Percentiles rank a stretch among this genome's conserved stretches.
Conservation (phyloP, 108 stramenopile genomes). For the Schizochytrium sp. region DNA sequence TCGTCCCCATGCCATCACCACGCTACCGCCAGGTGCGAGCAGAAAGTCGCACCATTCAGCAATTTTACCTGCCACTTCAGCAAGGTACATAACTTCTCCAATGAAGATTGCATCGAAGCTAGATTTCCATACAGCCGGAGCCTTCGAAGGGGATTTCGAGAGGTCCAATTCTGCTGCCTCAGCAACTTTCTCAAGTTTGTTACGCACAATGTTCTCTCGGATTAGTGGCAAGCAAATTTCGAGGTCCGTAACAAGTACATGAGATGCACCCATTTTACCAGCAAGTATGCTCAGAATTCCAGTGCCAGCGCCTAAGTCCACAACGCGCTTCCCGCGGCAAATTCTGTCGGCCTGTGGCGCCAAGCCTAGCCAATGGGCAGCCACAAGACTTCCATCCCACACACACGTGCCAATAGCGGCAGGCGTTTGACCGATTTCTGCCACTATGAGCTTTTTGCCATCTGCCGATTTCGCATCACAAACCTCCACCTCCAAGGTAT, state of each 20-base stretch:
- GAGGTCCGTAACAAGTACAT: background rate
- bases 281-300: background rate
- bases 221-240: background rate
- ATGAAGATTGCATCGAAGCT: slow-evolving; percentile 4
- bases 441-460: background rate
- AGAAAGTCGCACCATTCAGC: slow-evolving; percentile 11
- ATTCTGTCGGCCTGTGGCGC: background rate
- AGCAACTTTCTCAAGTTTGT: background rate
- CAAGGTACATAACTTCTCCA: slow-evolving; percentile 12
- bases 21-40: background rate
- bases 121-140: too few species aligned
- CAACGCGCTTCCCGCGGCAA: background rate
- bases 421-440: background rate
- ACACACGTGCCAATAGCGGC: slow-evolving; percentile 16
- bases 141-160: background rate
- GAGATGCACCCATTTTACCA: slow-evolving; percentile 4
- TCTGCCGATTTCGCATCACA: background rate
- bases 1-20: slow-evolving; percentile 27
- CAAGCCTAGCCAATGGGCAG: slow-evolving; percentile 32
- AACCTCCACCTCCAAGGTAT: background rate
- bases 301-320: slow-evolving; percentile 26
- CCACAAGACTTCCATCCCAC: slow-evolving; percentile 45
- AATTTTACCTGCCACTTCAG: background rate
- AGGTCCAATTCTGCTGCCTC: background rate
- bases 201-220: slow-evolving; percentile 23